Base-by-base conservation (phyloP, 768 basidiomycete species). In the Candolleomyces efflorescens region DNA sequence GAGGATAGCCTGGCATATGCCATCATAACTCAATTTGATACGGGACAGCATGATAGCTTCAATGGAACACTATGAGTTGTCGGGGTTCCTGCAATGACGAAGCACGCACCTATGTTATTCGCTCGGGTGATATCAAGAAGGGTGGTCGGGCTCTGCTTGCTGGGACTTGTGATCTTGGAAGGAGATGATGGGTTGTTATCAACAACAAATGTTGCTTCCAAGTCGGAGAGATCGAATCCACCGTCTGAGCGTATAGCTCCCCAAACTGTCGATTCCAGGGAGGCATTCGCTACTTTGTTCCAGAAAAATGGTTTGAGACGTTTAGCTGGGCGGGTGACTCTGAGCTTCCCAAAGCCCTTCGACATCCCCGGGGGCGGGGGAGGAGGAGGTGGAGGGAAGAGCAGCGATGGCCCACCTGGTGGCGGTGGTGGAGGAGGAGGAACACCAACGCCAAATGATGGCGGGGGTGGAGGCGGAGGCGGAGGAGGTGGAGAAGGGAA, bases 271-370 rank as follows among this genome's bases (percentile, higher is more conserved):
- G 59, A 49, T 2, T 63, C 60, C 3, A 79, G 62, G 5, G 72
- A 66, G 6, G 75, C 62, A 12, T 67, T 68, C n/a, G 78, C 72
- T 4, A 94, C 60, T 63, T 96, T 95, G 61, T 85, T 88, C 94
- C 94, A 96, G 69, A 93, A 93, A 75, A 97, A 94, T 2, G 94
- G 90, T 69, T 89, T 88, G 53, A 92, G 68, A 48, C 81, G 79
- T 64, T 84, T 86, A 2, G 69, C 63, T n/a, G 86, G 84, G 12
- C 75, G 76, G 23, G 65, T 62, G 7, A 67, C 60, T 60, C 73
- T 78, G 22, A 64, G 59, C 53, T 68, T 74, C 39, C 59, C 62
- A 37, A 64, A 67, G 27, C 68, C 66, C 55, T 67, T 69, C 59
- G 73, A 74, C 9, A 72, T 69, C 15, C 73, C 73, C 0, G 78